These are phyloP conservation scores for Colletotrichum tanaceti DNA, from an alignment of 2,329 filamentous ascomycete genomes.

Conservation along the genomic window DNA sequence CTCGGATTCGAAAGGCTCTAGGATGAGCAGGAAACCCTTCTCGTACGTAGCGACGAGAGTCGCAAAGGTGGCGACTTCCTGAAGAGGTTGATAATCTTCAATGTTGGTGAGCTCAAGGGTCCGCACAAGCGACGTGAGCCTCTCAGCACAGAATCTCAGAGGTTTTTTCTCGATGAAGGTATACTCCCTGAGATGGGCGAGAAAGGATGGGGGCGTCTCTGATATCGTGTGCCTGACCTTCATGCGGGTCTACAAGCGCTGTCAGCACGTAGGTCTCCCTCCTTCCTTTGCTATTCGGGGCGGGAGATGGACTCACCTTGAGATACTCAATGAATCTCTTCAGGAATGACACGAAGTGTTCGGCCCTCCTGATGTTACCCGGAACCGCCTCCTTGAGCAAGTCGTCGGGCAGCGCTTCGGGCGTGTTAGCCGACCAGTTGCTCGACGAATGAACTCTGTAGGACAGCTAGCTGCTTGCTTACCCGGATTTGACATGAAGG, in stretches of 20 bases:
- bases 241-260: conserved; percentile 79
- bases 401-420: conserved; percentile 85
- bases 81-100: conserved; percentile 95
- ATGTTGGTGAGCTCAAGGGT: conserved; percentile 97
- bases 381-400: conserved; percentile 95
- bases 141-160: conserved; percentile 91
- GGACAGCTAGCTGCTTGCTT: conserved; percentile 35
- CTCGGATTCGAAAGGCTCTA: conserved; percentile 97
- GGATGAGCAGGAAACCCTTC: conserved; percentile 92
- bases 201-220: conserved; percentile 93
- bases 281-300: no score
- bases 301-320: conserved; percentile 62
- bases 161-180: conserved; percentile 99
- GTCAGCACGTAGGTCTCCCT: not conserved
- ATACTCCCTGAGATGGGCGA: conserved; percentile 91
- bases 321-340: conserved; percentile 98
- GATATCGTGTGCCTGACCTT: conserved; percentile 98
- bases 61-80: conserved; percentile 97
- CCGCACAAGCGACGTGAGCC: conserved; percentile 91
- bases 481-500: conserved; percentile 94
- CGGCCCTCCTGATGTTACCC: conserved; percentile 93
- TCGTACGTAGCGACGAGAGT: conserved; percentile 97
- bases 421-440: conserved; percentile 40
- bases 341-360: conserved; percentile 94
- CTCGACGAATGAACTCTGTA: not conserved